Evolutionary conservation across 2,329 filamentous ascomycete genomes (phyloP), one percentile per base, ranked within the genome.

Genomic region (Plectosphaerella plurivora): DNA sequence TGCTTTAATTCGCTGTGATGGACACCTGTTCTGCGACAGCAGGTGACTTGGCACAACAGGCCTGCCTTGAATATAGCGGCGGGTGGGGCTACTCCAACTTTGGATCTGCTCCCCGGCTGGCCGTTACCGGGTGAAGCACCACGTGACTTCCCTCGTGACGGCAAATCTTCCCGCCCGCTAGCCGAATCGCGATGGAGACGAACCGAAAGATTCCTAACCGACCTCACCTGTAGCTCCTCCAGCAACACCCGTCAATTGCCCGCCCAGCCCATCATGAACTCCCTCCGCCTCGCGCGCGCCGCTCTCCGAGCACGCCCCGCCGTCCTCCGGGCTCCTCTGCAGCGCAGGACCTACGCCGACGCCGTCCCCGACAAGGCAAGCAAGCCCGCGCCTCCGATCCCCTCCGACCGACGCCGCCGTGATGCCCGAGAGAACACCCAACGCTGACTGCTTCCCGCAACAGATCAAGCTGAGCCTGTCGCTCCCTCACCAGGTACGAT

Each of bases 391-490:
- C 37, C 37, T 18, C 41, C 41, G 41, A 18, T 12, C 18, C 41
- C 41, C n/a, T 20, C 41, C 41, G 41, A 44, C 41, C 37, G 37
- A 16, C 37, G 22, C n/a, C n/a, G 18, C 18, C 41, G 16, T n/a
- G 41, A 28, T 25, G 25, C 42, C 22, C 22, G 5, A 16, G n/a
- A 11, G 49, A 50, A 33, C 28, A 33, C 22, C 22, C 8, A 20
- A 12, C 12, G 56, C 67, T 70, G 61, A 70, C 61, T 45, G 55
- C 50, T 56, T 28, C n/a, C 16, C 41, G 9, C 42, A 55, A 57
- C 64, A 87, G 84, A 96, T 99, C 83, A 95, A 96, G 87, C 87
- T 99, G 79, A 96, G 91, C 82, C 82, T 99, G 79, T 86, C 89
- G 73, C 89, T 99, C 66, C 94, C 94, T 78, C 93, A 97, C 79